Percentiles rank a stretch among this genome's conserved stretches.
Conservation (phyloP, 306 rosid genomes). For the Phaseolus lunatus region DNA sequence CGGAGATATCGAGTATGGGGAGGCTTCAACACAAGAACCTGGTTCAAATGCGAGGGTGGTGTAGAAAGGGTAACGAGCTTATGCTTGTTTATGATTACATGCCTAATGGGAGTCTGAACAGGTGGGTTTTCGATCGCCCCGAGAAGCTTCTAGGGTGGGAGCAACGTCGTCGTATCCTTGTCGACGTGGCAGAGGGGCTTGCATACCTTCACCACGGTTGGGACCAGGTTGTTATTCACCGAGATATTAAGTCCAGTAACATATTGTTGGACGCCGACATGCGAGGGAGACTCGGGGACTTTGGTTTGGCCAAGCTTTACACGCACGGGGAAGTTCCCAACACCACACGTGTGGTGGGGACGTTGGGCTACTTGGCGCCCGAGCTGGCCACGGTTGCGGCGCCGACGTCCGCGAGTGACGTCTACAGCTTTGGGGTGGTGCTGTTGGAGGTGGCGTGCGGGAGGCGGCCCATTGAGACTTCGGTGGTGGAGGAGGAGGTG, state of each 20-base stretch:
- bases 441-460: constrained; percentile 91
- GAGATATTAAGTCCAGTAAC: constrained; percentile 88
- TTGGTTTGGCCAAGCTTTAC: constrained; percentile 90
- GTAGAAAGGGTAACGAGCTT: constrained; percentile 70
- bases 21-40: constrained; percentile 87
- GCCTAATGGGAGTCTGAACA: constrained; percentile 90
- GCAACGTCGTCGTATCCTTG: constrained; percentile 66
- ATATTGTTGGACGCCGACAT: constrained; percentile 74
- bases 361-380: constrained; percentile 88
- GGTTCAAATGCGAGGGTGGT: constrained; percentile 96
- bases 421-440: constrained; percentile 88
- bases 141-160: constrained; percentile 60
- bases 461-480: constrained; percentile 70
- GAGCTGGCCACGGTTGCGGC: constrained; percentile 69
- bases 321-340: constrained; percentile 84
- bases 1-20: constrained; percentile 93
- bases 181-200: constrained; percentile 88
- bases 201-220: constrained; percentile 90
- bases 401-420: constrained; percentile 84
- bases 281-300: constrained; percentile 87
- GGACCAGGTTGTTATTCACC: constrained; percentile 87
- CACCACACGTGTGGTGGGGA: constrained; percentile 89
- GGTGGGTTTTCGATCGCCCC: constrained; percentile 73
- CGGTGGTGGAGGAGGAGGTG: constrained; percentile 64
- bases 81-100: constrained; percentile 90